Percentiles rank a stretch among this genome's conserved stretches.
phyloP scores from a whole-genome alignment of 495 filamentous ascomycete genomes.

The Patellaria atrata region DNA sequence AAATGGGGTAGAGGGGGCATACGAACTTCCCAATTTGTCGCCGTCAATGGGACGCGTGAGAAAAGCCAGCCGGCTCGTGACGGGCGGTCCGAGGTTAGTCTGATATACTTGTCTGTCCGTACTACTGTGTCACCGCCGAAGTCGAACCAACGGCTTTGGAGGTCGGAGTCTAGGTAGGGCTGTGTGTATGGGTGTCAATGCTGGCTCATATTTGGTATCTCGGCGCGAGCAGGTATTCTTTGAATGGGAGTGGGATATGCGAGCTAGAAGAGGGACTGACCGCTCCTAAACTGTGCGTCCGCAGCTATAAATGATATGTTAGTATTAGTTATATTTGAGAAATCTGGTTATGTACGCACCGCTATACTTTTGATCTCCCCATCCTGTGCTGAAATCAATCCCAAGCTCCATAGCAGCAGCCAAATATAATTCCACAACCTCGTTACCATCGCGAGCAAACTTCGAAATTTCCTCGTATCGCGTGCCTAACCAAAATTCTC shows the following conservation, averaged over 20 bases:
- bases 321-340: conserved; percentile 7
- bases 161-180: conserved; percentile 95
- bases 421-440: no score
- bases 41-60: conserved; percentile 84
- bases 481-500: no score
- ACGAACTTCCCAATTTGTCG: conserved; percentile 91
- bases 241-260: background rate
- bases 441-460: no score
- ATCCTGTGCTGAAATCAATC: no score
- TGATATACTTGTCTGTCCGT: conserved; percentile 89
- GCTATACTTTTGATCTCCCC: no score
- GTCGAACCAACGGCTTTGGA: conserved; percentile 98
- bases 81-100: conserved; percentile 77
- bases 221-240: background rate
- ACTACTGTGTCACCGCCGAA: conserved; percentile 94
- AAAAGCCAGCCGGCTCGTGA: conserved; percentile 88
- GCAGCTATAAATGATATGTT: conserved; percentile 38
- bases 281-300: conserved; percentile 53
- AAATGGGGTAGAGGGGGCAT: background rate
- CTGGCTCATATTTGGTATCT: background rate
- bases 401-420: no score
- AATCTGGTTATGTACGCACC: conserved; percentile 1
- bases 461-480: no score
- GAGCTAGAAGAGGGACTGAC: conserved; percentile 29
- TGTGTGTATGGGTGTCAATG: conserved; percentile 31